phyloP scores from a whole-genome alignment of 2,329 filamentous ascomycete species.

The Fusarium torreyae region DNA sequence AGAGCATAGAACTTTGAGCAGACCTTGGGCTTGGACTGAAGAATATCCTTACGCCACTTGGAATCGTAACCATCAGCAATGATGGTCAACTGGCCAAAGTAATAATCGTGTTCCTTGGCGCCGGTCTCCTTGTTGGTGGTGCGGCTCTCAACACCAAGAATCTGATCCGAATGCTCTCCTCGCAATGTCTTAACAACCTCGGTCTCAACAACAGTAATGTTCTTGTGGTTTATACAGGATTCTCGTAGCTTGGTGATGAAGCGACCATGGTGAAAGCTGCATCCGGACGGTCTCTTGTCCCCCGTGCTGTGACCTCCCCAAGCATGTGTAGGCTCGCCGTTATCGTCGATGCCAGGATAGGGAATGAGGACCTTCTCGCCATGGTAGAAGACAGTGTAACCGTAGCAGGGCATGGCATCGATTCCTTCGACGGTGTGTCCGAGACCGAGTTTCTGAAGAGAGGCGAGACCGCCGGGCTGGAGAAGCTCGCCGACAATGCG shows the following conservation, averaged over 20 bases:
- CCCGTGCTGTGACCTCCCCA: conserved; percentile 56
- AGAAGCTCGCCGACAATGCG: conserved; percentile 96
- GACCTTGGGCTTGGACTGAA: conserved; percentile 84
- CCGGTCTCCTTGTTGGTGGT: conserved; percentile 73
- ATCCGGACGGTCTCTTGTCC: conserved; percentile 72
- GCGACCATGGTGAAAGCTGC: conserved; percentile 92
- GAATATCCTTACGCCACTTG: conserved; percentile 88
- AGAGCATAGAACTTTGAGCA: conserved; percentile 96
- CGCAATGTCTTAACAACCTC: conserved; percentile 84
- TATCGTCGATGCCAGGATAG: conserved; percentile 77
- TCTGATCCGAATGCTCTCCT: conserved; percentile 76
- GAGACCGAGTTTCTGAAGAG: conserved; percentile 85
- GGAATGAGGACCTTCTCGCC: conserved; percentile 80
- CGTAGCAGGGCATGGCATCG: conserved; percentile 85
- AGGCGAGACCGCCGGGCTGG: conserved; percentile 90
- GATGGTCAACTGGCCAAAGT: conserved; percentile 90
- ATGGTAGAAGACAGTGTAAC: conserved; percentile 91
- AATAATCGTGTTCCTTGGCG: conserved; percentile 77
- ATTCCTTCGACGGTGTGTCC: conserved; percentile 88
- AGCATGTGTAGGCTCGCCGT: conserved; percentile 58
- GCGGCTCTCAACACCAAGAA: conserved; percentile 85
- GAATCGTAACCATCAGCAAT: conserved; percentile 93
- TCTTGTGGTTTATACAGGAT: conserved; percentile 80
- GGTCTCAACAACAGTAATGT: conserved; percentile 93
- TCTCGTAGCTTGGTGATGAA: conserved; percentile 88